Evolutionary conservation across 176 grass and related monocot genomes (phyloP), one percentile per base, ranked within the genome.

Genomic region (Carex pumila): DNA sequence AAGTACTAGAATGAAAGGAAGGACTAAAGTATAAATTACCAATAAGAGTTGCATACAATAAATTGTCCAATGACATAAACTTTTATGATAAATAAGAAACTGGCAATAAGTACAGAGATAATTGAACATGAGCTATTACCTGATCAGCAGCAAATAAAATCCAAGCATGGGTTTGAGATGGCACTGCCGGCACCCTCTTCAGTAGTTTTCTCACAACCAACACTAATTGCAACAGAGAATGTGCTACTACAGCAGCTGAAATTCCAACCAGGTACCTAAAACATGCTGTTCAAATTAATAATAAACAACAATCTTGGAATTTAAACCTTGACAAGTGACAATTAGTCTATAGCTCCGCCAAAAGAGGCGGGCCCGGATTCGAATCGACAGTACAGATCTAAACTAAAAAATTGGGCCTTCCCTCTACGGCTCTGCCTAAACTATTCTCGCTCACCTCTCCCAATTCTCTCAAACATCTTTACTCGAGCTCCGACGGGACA

Each of bases 101-200:
- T 29, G 71, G 19, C 19, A 75, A 3, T 31, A 53, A 53, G 71
- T 75, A 30, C 29, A 30, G 12, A 53, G 47, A 25, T 29, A 75
- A 14, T n/a, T 66, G 18, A 72, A 58, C n/a, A 36, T 36, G 25
- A 71, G 10, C 61, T 18, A 60, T 50, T 50, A 94, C 91, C 94
- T 97, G 91, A 87, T 94, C 94, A 85, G 81, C 79, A 29, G 88
- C 86, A n/a, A 97, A 97, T 53, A 94, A 58, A n/a, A 97, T 73
- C 94, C 91, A 97, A n/a, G 87, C 83, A 50, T 90, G 87, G 81
- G 75, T 79, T 19, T 49, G 81, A 50, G 88, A 89, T 5, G 85
- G 75, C 63, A 89, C 84, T n/a, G 82, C 59, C 10, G 85, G 80
- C 21, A n/a, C 25, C 68, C 84, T 92, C 86, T 89, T 94, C 86